Evolutionary conservation across 495 filamentous ascomycete species (phyloP), one percentile per base, ranked within the genome.

Genomic region (Neurospora sublineolata): DNA sequence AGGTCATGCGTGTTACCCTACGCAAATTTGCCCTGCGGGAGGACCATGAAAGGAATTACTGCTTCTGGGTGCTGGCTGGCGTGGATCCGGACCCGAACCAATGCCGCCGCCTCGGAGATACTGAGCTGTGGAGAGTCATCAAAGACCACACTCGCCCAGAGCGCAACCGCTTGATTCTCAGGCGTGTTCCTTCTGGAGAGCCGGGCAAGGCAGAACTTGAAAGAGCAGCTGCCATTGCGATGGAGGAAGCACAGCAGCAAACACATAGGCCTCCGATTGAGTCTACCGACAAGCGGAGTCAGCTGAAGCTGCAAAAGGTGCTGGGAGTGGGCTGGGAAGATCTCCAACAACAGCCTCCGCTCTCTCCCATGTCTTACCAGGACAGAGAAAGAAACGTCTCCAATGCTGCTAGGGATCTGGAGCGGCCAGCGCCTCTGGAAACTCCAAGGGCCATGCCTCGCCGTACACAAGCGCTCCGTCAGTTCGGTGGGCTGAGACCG

Each of bases 401-500:
- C 73, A 86, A 87, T 68, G 83, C 89, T 14, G 86, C 84, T 69
- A 83, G 86, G 44, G 86, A 86, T 71, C 79, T 90, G 16, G 87
- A 90, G 78, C 80, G 87, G 3, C 84, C 87, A 1, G 84, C 86
- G 7, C 83, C 86, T 40, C 87, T 79, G 72, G 81, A 81, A 71
- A 74, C 77, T 37, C 76, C 76, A 82, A 88, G 77, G 77, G 84
- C 73, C 74, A 82, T 58, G 78, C 87, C 75, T 79, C 88, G 77
- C 86, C 90, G 82, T 79, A 94, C 77, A 85, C 89, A 74, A 83
- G 84, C 78, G 11, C 77, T 88, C 23, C 82, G 85, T 68, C 86
- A 84, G 70, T 97, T 97, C 85, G 93, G 96, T 77, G 95, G 96
- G 68, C 88, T 93, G 71, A 85, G 95, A 76, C 95, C 95, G 20